Percentiles rank a stretch among this genome's conserved stretches.
phyloP scores from a whole-genome alignment of 2,329 filamentous ascomycete genomes.

The Akanthomyces uredinophilus region DNA sequence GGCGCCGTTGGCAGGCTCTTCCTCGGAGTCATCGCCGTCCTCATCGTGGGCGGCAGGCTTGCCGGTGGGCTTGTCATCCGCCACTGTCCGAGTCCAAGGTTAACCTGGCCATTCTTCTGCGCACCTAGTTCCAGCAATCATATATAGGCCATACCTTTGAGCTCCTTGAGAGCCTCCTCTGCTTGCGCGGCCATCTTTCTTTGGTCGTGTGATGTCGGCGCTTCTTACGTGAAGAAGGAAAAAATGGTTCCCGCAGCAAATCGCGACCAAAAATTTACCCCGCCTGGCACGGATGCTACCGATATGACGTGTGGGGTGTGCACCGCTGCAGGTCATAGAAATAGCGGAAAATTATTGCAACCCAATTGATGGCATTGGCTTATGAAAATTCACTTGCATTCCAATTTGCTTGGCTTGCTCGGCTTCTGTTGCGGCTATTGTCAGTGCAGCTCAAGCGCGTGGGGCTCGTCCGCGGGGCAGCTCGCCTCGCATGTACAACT shows the following conservation, averaged over 20 bases:
- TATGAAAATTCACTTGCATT: neutral
- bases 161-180: constrained; percentile 40
- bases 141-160: constrained; percentile 29
- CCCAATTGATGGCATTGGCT: neutral
- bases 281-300: constrained; percentile 3
- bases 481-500: neutral
- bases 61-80: constrained; percentile 34
- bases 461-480: constrained; percentile 7
- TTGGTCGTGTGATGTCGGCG: constrained; percentile 13
- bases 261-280: constrained; percentile 13
- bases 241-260: constrained; percentile 6
- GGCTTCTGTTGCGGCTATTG: neutral
- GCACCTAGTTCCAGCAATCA: too few relatives aligned
- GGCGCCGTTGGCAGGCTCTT: constrained; percentile 32
- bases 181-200: constrained; percentile 40
- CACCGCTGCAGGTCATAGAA: neutral
- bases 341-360: too few relatives aligned
- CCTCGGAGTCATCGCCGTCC: constrained; percentile 49
- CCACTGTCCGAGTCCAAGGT: constrained; percentile 28
- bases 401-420: neutral
- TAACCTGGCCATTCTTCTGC: neutral
- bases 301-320: constrained; percentile 5
- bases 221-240: constrained; percentile 5
- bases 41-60: constrained; percentile 41
- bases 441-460: neutral